Percentiles rank a stretch among this genome's conserved stretches.
Conservation (phyloP, 2,329 filamentous ascomycete species). For the Gnomoniopsis smithogilvyi region DNA sequence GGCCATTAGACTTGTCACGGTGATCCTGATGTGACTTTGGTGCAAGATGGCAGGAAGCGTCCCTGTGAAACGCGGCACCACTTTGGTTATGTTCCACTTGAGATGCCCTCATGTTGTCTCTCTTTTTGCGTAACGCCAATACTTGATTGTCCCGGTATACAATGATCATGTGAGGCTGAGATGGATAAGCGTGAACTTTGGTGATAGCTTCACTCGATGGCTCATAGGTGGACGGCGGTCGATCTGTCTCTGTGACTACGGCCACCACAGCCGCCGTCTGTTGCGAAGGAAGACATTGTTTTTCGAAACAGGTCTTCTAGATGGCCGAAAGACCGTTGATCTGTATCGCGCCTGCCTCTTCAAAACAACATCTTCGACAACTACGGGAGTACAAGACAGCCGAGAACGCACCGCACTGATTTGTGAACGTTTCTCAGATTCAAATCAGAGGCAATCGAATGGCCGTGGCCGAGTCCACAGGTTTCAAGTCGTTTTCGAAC, state of each 20-base stretch:
- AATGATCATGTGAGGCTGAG: neutral
- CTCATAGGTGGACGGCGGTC: neutral
- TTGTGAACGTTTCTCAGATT: neutral
- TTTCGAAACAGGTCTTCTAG: neutral
- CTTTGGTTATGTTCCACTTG: neutral
- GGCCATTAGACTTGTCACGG: neutral
- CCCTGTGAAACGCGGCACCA: constrained; percentile 3
- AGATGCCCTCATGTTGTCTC: neutral
- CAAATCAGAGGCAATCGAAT: neutral
- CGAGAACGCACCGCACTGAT: neutral
- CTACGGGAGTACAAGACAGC: neutral
- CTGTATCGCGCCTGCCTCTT: neutral
- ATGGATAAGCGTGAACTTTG: neutral
- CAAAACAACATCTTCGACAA: neutral
- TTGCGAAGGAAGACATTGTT: neutral
- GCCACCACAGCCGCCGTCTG: neutral
- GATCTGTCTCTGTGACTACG: neutral
- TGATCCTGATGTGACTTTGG: neutral
- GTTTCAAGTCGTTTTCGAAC: neutral
- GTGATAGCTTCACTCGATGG: neutral
- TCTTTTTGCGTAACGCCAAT: neutral
- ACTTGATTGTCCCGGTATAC: neutral
- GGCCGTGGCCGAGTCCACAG: neutral
- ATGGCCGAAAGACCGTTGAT: neutral
- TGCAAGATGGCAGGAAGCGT: constrained; percentile 5